Evolutionary conservation across 2,329 filamentous ascomycete genomes (phyloP), one percentile per base, ranked within the genome.

Genomic region (Fonsecaea erecta): DNA sequence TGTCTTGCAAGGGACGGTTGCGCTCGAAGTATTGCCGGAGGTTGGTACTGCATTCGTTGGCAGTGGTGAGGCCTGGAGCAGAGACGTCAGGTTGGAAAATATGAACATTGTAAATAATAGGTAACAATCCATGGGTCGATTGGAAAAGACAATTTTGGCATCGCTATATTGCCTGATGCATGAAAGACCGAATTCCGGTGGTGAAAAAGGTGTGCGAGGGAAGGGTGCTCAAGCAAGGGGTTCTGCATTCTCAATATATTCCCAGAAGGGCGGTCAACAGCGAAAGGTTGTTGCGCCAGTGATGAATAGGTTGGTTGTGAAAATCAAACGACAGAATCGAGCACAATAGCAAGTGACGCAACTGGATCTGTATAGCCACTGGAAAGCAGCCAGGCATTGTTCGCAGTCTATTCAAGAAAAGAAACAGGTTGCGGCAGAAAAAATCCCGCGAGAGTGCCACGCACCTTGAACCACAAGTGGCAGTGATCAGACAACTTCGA

Each of bases 381-480:
- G 34, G 32, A 6, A n/a, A 52, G 24, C 43, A 51, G 32, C 18
- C 40, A 16, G 43, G n/a, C 30, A 46, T 26, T 57, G 40, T 52
- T 58, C 52, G n/a, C 21, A 26, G 18, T 32, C 28, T 35, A 60
- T 37, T 21, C n/a, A 28, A 37, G 43, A 2, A 21, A 37, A 14
- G 46, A 24, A 28, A 40, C 35, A 46, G 52, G 52, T 16, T 53
- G 34, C 35, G 21, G 46, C 55, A 60, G 56, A 24, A 32, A 18
- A 35, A 53, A 8, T 52, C 26, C n/a, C 12, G 16, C 16, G 5
- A 40, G 26, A 61, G 32, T n/a, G 32, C 48, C 52, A 62, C 65
- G 40, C 52, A 67, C 65, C 58, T 67, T 62, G 59, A 67, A 65
- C 43, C 53, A 54, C 24, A 67, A 40, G 24, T 16, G 58, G 32